phyloP scores from a whole-genome alignment of 1,139 yeast species.

The Scheffersomyces illinoinensis region DNA sequence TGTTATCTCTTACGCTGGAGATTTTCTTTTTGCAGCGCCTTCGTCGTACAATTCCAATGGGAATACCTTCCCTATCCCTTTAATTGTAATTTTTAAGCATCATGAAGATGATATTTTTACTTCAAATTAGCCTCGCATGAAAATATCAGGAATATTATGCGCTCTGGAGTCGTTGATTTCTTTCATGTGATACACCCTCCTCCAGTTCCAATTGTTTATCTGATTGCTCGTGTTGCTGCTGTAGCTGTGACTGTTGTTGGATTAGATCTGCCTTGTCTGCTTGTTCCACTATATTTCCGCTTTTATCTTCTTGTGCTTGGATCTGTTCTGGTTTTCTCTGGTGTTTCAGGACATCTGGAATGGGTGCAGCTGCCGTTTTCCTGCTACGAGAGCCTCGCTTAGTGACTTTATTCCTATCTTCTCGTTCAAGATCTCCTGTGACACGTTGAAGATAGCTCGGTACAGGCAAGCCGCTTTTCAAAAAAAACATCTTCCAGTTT shows the following conservation, averaged over 20 bases:
- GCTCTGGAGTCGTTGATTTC: not conserved
- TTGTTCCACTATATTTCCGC: not conserved
- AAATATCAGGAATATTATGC: not conserved
- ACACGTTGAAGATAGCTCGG: constrained; percentile 80
- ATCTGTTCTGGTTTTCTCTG: constrained; percentile 5
- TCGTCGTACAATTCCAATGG: not conserved
- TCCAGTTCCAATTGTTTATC: not conserved
- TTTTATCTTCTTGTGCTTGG: not conserved
- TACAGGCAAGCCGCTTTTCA: constrained; percentile 68
- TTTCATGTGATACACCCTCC: not conserved
- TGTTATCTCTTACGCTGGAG: not conserved
- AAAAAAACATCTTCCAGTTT: constrained; percentile 85
- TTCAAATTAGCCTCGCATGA: not conserved
- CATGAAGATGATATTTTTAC: not conserved
- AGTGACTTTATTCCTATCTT: constrained; percentile 33
- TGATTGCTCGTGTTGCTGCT: not conserved
- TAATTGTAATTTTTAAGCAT: not conserved
- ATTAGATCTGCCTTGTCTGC: not conserved
- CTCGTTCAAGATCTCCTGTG: constrained; percentile 79
- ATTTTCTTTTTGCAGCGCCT: not conserved
- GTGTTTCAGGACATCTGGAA: constrained; percentile 16
- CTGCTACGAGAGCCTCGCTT: constrained; percentile 27
- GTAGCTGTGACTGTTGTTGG: not conserved
- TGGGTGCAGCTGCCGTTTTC: constrained; percentile 48
- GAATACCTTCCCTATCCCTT: not conserved